Evolutionary conservation across 352 stramenopile genomes (phyloP).

Genomic region (Phytophthora hybrid): DNA sequence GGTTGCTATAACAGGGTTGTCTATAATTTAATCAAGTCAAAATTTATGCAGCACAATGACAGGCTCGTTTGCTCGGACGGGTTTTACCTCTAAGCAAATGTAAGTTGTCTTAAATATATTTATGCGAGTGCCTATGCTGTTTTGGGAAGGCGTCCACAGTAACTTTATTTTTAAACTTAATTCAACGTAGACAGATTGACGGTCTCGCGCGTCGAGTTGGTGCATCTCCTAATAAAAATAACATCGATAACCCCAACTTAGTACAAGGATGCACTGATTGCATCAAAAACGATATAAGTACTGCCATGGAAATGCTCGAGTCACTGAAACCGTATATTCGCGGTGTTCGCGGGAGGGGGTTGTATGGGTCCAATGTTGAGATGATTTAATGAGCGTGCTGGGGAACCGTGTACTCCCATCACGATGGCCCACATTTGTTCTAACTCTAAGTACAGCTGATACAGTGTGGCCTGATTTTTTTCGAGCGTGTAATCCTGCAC

Average conservation of each 20-base stretch:
- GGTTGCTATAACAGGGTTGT: too few species aligned
- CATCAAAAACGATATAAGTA: neutral
- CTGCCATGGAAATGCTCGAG: neutral
- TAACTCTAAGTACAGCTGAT: conserved; percentile 38
- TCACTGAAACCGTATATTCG: conserved; percentile 4
- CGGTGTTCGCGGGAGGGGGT: neutral
- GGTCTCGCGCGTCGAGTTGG: conserved; percentile 15
- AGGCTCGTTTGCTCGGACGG: too few species aligned
- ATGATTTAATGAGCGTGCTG: conserved; percentile 10
- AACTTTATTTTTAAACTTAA: conserved; percentile 42
- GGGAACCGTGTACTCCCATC: conserved; percentile 12
- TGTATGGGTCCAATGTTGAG: conserved; percentile 3
- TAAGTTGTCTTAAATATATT: too few species aligned
- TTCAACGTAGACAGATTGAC: conserved; percentile 38
- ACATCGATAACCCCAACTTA: neutral
- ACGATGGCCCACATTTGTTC: conserved; percentile 31
- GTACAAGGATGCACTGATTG: neutral
- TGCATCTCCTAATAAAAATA: neutral
- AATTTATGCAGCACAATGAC: too few species aligned
- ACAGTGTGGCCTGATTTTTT: too few species aligned
- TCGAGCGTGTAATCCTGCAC: conserved; percentile 11
- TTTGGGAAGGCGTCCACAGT: too few species aligned
- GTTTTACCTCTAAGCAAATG: too few species aligned
- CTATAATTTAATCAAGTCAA: too few species aligned
- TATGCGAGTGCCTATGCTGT: too few species aligned